These are phyloP conservation scores for Candida jianshihensis DNA, from an alignment of 805 yeast genomes.

Conservation along the genomic window DNA sequence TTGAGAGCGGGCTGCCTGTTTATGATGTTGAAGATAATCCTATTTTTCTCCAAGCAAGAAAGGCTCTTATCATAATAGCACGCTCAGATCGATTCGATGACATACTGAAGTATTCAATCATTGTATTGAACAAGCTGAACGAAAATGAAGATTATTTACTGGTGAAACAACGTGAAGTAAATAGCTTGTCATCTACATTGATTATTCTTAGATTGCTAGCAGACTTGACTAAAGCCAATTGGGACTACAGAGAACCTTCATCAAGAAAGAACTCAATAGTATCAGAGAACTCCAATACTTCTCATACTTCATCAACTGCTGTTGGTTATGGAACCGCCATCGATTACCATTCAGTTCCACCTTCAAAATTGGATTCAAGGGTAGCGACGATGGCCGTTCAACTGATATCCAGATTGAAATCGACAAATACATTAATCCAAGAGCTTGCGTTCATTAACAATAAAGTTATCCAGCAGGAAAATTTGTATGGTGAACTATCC, in stretches of 20 bases:
- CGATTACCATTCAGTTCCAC: slow-evolving; percentile 28
- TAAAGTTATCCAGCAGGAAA: slow-evolving; percentile 10
- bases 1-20: slow-evolving; percentile 27
- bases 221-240: slow-evolving; percentile 31
- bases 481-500: slow-evolving; percentile 14
- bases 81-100: slow-evolving; percentile 23
- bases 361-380: slow-evolving; percentile 22
- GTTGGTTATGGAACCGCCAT: slow-evolving; percentile 26
- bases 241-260: slow-evolving; percentile 28
- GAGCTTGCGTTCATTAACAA: slow-evolving; percentile 26
- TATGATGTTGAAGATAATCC: slow-evolving; percentile 32
- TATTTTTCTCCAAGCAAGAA: slow-evolving; percentile 26
- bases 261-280: slow-evolving; percentile 18
- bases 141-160: slow-evolving; percentile 20
- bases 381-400: slow-evolving; percentile 24
- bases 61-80: slow-evolving; percentile 27
- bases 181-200: slow-evolving; percentile 28
- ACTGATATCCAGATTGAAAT: slow-evolving; percentile 25
- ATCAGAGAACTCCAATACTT: slow-evolving; percentile 14
- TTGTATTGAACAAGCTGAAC: slow-evolving; percentile 23
- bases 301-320: slow-evolving; percentile 17
- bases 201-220: slow-evolving; percentile 33
- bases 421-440: slow-evolving; percentile 24
- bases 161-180: slow-evolving; percentile 20
- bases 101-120: slow-evolving; percentile 21